Conservation (phyloP, 2,329 filamentous ascomycete genomes). For the Monilinia vaccinii-corymbosi region DNA sequence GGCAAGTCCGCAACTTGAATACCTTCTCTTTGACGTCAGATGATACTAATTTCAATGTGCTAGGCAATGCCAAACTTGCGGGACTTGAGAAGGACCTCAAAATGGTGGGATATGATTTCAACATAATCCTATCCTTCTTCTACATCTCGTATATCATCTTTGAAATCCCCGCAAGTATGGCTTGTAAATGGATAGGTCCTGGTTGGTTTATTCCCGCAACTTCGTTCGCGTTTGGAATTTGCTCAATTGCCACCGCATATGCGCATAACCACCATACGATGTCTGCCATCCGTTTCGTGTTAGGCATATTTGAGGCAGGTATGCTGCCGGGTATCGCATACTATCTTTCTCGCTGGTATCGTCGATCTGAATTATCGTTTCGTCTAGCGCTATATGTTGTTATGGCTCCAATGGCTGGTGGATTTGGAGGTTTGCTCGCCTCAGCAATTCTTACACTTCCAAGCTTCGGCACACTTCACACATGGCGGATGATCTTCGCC, state of each 20-base stretch:
- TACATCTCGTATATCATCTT: conserved; percentile 67
- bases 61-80: conserved; percentile 60
- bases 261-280: conserved; percentile 40
- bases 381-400: conserved; percentile 61
- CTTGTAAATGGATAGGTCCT: conserved; percentile 62
- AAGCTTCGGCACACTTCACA: conserved; percentile 39
- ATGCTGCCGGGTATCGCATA: conserved; percentile 58
- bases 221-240: conserved; percentile 53
- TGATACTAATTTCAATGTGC: background rate
- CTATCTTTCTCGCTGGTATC: conserved; percentile 64
- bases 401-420: conserved; percentile 60
- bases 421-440: conserved; percentile 60
- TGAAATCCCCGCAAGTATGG: conserved; percentile 57
- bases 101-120: conserved; percentile 58
- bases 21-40: background rate
- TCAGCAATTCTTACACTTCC: conserved; percentile 54
- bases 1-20: conserved; percentile 35
- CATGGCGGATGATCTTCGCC: conserved; percentile 63
- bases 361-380: conserved; percentile 58
- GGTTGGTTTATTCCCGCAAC: conserved; percentile 61
- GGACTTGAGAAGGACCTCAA: conserved; percentile 54
- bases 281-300: conserved; percentile 53
- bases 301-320: conserved; percentile 63
- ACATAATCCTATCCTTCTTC: conserved; percentile 57
- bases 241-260: conserved; percentile 57